These are phyloP conservation scores for Trichoderma polysporum DNA, from an alignment of 2,329 filamentous ascomycete species.

Conservation along the genomic window DNA sequence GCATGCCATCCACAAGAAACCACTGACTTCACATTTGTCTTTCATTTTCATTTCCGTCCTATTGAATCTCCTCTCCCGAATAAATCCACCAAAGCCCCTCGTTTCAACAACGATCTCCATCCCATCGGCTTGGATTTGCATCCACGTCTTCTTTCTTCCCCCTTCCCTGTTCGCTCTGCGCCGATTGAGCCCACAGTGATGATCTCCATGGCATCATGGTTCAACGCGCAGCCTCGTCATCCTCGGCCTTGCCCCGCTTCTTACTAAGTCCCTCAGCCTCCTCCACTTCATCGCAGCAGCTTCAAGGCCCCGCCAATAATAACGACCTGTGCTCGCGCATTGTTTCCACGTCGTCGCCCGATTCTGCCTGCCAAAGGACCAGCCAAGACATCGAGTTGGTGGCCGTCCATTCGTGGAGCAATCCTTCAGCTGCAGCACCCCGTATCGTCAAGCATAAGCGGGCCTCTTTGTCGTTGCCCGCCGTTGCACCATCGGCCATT, in stretches of 20 bases:
- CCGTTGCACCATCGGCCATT: not conserved
- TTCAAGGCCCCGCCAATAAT: not conserved
- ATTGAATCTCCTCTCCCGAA: not conserved
- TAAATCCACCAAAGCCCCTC: not conserved
- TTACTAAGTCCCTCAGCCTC: conserved; percentile 18
- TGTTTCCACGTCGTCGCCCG: not conserved
- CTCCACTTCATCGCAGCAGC: conserved; percentile 9
- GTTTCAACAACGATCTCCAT: too few relatives aligned
- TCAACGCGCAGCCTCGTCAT: conserved; percentile 11
- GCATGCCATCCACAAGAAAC: not conserved
- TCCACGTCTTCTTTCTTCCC: not conserved
- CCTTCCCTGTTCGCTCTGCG: not conserved
- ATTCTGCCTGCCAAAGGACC: not conserved
- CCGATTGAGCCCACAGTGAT: not conserved
- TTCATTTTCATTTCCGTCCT: not conserved
- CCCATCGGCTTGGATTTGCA: too few relatives aligned
- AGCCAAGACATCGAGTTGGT: conserved; percentile 7
- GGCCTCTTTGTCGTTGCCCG: not conserved
- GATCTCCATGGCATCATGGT: conserved; percentile 1
- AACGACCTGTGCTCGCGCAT: not conserved
- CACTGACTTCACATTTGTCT: not conserved
- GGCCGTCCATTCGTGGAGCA: not conserved
- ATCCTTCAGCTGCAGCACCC: not conserved
- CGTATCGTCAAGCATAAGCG: not conserved
- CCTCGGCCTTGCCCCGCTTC: conserved; percentile 11